These are phyloP conservation scores for Gossypium raimondii DNA, from an alignment of 345 rosid genomes.

Conservation along the genomic window DNA sequence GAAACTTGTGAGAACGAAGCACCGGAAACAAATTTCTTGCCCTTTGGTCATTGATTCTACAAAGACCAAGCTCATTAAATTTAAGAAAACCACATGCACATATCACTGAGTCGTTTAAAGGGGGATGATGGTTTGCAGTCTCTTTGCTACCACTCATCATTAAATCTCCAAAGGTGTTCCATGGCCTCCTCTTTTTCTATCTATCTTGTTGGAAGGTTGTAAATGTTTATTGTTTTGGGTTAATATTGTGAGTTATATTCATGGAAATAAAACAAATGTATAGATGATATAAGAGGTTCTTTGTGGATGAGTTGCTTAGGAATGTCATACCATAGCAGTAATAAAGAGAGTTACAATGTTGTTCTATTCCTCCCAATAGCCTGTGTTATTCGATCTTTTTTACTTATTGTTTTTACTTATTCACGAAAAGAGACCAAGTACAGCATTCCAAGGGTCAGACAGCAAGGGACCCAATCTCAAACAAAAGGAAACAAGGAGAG, in stretches of 20 bases:
- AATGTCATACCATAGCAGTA: not conserved
- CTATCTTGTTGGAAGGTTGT: not conserved
- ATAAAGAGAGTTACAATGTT: not conserved
- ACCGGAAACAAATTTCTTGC: constrained; percentile 48
- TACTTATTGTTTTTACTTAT: too few species aligned
- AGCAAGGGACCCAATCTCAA: too few species aligned
- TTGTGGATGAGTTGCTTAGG: not conserved
- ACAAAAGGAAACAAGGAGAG: too few species aligned
- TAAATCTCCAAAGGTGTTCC: not conserved
- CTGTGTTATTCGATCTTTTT: too few species aligned
- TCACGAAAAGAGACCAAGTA: too few species aligned
- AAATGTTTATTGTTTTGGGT: not conserved
- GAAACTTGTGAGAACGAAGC: constrained; percentile 65
- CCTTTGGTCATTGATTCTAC: constrained; percentile 54
- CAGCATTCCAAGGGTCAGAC: too few species aligned
- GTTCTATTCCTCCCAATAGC: too few species aligned
- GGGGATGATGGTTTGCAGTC: not conserved
- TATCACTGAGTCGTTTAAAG: constrained; percentile 14
- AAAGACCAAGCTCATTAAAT: constrained; percentile 46
- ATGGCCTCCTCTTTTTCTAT: not conserved
- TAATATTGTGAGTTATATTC: not conserved
- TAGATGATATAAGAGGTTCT: not conserved
- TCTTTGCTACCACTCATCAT: not conserved
- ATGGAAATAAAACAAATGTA: not conserved
- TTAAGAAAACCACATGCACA: constrained; percentile 46